Evolutionary conservation across 2,329 filamentous ascomycete genomes (phyloP).

Genomic region (Lizonia empirigonia): DNA sequence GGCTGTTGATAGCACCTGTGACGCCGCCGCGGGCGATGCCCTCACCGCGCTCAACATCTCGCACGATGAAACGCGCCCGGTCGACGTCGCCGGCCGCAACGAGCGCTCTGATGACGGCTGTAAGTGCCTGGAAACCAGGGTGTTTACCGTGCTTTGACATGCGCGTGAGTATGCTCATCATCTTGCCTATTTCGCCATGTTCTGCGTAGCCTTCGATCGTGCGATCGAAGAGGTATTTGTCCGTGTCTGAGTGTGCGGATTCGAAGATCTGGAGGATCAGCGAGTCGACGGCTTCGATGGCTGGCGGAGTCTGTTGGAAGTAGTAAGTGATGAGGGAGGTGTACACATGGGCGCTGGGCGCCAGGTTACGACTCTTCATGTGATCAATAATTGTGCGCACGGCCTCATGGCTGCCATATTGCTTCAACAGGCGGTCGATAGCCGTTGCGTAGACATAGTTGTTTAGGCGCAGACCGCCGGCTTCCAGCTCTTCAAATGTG

Average conservation of each 20-base stretch:
- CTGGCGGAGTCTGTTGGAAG: conserved; percentile 63
- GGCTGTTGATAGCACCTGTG: conserved; percentile 16
- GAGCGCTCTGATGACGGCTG: conserved; percentile 47
- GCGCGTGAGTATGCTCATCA: conserved; percentile 50
- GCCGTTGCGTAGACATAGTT: conserved; percentile 70
- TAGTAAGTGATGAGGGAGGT: conserved; percentile 74
- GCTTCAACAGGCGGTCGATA: conserved; percentile 66
- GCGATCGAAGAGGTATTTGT: conserved; percentile 71
- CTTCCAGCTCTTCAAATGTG: conserved; percentile 62
- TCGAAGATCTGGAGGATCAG: conserved; percentile 59
- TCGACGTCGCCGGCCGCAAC: conserved; percentile 45
- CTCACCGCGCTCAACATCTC: conserved; percentile 43
- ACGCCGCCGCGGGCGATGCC: conserved; percentile 37
- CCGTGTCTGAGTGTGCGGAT: conserved; percentile 43
- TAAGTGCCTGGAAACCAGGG: conserved; percentile 52
- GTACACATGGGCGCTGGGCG: conserved; percentile 69
- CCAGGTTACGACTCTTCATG: conserved; percentile 61
- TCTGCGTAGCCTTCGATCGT: conserved; percentile 70
- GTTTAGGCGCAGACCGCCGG: conserved; percentile 64
- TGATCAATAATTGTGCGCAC: conserved; percentile 67
- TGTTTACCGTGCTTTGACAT: conserved; percentile 49
- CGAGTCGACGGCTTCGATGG: conserved; percentile 63
- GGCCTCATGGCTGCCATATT: conserved; percentile 53
- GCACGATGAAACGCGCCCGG: conserved; percentile 43
- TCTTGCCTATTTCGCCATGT: conserved; percentile 56